phyloP scores from a whole-genome alignment of 2,329 filamentous ascomycete genomes.

The Colletotrichum gloeosporioides region DNA sequence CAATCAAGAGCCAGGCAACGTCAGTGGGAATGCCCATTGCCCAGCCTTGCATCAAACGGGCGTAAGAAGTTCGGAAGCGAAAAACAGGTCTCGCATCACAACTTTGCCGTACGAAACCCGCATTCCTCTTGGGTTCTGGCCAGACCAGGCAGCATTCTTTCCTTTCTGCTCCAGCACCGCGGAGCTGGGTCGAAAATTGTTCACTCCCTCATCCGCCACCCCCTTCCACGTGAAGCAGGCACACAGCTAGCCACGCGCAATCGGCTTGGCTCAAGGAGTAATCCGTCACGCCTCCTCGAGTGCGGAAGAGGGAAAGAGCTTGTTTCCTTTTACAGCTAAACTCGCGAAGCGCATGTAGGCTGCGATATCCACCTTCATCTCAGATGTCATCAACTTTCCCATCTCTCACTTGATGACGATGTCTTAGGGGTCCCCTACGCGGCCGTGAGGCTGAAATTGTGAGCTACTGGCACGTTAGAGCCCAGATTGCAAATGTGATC shows the following conservation, averaged over 20 bases:
- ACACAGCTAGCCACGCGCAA: background rate
- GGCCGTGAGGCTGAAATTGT: background rate
- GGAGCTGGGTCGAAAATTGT: background rate
- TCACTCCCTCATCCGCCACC: background rate
- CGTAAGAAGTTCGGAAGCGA: background rate
- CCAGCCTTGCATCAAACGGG: background rate
- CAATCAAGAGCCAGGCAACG: background rate
- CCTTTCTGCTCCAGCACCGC: background rate
- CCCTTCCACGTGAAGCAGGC: background rate
- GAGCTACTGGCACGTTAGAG: background rate
- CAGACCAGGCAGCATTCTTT: background rate
- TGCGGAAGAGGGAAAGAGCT: background rate
- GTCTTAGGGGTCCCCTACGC: background rate
- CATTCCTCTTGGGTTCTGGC: background rate
- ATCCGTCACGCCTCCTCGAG: background rate
- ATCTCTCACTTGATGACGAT: background rate
- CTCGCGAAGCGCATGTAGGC: background rate
- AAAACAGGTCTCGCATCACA: background rate
- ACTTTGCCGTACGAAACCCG: background rate
- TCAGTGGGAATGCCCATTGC: background rate
- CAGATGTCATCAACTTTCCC: background rate
- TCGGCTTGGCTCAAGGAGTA: background rate
- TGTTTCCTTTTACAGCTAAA: background rate
- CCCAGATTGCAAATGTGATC: background rate
- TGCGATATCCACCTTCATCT: background rate